These are phyloP conservation scores for Aspergillus jensenii DNA, from an alignment of 2,329 filamentous ascomycete genomes.

Conservation along the genomic window DNA sequence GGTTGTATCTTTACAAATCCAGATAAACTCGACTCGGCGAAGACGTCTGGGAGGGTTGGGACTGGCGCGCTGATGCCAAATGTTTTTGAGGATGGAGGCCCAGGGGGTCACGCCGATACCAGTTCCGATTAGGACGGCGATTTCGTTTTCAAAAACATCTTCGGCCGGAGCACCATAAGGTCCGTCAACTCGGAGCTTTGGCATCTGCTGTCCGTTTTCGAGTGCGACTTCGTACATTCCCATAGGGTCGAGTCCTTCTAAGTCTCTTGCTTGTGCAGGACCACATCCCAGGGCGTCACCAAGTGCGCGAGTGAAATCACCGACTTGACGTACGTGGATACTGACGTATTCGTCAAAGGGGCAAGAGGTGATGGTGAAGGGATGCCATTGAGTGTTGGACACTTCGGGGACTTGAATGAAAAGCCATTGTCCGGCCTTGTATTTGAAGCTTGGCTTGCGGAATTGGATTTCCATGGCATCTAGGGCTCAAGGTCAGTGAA, in stretches of 20 bases:
- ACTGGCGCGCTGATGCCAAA: slow-evolving; percentile 90
- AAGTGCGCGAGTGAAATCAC: slow-evolving; percentile 92
- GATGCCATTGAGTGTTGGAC: slow-evolving; percentile 92
- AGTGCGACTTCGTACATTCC: slow-evolving; percentile 98
- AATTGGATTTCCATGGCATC: slow-evolving; percentile 98
- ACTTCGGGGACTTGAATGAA: slow-evolving; percentile 92
- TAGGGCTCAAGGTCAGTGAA: slow-evolving; percentile 32
- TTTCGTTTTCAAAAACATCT: slow-evolving; percentile 93
- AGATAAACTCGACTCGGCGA: slow-evolving; percentile 96
- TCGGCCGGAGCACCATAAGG: slow-evolving; percentile 96
- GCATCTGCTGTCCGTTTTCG: slow-evolving; percentile 91
- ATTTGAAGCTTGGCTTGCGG: slow-evolving; percentile 91
- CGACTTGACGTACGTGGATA: slow-evolving; percentile 92
- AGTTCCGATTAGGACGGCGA: slow-evolving; percentile 74
- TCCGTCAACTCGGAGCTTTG: slow-evolving; percentile 82
- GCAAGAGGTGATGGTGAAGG: slow-evolving; percentile 98
- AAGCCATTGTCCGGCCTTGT: slow-evolving; percentile 98
- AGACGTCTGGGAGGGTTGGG: slow-evolving; percentile 88
- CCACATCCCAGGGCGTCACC: slow-evolving; percentile 94
- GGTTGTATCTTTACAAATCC: slow-evolving; percentile 92
- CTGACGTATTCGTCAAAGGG: slow-evolving; percentile 94
- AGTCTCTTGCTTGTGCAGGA: slow-evolving; percentile 79
- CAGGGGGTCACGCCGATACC: slow-evolving; percentile 87
- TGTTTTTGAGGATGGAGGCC: slow-evolving; percentile 89
- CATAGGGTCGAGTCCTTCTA: slow-evolving; percentile 85